Evolutionary conservation across 768 basidiomycete genomes (phyloP), one percentile per base, ranked within the genome.

Genomic region (Tricholoma flavovirens): DNA sequence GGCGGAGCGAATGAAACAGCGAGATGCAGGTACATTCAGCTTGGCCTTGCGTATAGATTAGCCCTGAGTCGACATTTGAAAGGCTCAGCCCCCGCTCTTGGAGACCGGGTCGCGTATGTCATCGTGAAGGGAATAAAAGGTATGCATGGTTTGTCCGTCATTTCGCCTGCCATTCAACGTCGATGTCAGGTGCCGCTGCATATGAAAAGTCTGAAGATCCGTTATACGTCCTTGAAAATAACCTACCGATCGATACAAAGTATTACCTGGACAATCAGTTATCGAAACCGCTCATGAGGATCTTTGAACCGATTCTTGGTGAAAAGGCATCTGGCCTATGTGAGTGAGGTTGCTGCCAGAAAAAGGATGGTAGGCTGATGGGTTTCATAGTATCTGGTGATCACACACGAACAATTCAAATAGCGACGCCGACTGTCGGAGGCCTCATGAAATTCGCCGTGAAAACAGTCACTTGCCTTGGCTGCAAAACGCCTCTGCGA

Each of bases 181-280:
- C 19, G 48, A 17, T 22, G 33, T 49, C 46, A 92, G 91, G 93
- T 63, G 96, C 97, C 11, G 93, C 94, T 14, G 97, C 96, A 14
- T 99, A 97, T 62, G 96, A 98, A 68, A 98, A 98, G 70, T 98
- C 96, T 0, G 97, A 99, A 67, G 97, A 98, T 63, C 97, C 97
- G 0, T 78, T 99, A 53, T 98, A 92, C 65, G 97, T 98, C 14
- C 81, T 99, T 19, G 97, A 99, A 70, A 93, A 99, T 71, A 99
- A 93, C 68, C 83, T 99, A 42, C 97, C 97, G 0, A 95, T 99
- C 59, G 97, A 99, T 66, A 98, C 97, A 5, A 88, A 90, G 66
- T 98, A 99, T 70, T 99, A 98, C 67, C 83, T 99, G 49, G 96
- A 99, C 56, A 98, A 98, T 64, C 97, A 99, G 67, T 82, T 99